Base-by-base conservation (phyloP, 352 stramenopile genomes). In the Phytophthora boehmeriae region DNA sequence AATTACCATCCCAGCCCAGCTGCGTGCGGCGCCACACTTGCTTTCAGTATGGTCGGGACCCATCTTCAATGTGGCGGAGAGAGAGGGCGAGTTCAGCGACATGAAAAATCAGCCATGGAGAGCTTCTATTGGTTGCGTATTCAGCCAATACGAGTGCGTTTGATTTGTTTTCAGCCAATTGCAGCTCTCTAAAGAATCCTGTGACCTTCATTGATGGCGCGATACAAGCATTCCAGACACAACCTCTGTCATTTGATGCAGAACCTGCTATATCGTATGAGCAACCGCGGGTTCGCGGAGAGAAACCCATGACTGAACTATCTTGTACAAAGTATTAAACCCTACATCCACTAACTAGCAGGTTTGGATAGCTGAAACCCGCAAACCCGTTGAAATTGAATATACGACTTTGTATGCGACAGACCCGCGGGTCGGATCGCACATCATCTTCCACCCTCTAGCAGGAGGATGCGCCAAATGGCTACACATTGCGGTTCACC, bases 11-110 rank as follows among this genome's bases (percentile, higher is more conserved):
- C 38, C 20, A 44, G 38, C 38, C n/a, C 38, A 44, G 38, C 38
- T 44, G 38, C 38, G 38, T 44, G 1, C 16, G 25, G 38, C 14
- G 8, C n/a, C 2, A 22, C 38, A 44, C 14, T 22, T 22, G n/a
- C 13, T 44, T 22, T 44, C 13, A 44, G 10, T 39, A 39, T 14
- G 10, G 34, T 9, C 14, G 3, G 2, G 38, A 17, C 38, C 38
- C 38, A 44, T 44, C 67, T 75, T 72, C 67, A 75, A 73, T 73
- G 54, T 69, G 39, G 58, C 61, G 49, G 57, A 69, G 60, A 55
- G 65, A 69, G 44, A 66, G 54, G 54, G 54, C 10, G 14, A 17
- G 38, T 8, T 44, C 9, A 22, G 38, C 1, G 38, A 44, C 38
- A 44, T 44, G 38, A 11, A 17, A 16, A 16, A 17, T 44, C 11